Percentiles rank a stretch among this genome's conserved stretches.
These are phyloP conservation scores for Omphalotus olearius DNA, from an alignment of 1,284 basidiomycete genomes.

Conservation along the genomic window DNA sequence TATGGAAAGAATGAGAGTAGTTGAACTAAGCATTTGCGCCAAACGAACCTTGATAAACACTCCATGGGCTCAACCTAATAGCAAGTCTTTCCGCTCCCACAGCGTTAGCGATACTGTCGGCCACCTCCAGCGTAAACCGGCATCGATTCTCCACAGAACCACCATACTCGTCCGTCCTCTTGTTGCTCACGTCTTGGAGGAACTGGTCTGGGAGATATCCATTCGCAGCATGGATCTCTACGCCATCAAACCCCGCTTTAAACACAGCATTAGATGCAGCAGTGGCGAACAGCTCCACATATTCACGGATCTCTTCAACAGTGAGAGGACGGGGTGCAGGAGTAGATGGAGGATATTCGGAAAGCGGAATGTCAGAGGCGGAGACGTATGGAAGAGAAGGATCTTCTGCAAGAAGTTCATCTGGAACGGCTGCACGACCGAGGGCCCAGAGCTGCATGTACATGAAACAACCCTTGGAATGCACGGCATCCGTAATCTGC, in stretches of 20 bases:
- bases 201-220: constrained; percentile 41
- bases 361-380: constrained; percentile 38
- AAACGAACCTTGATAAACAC: constrained; percentile 27
- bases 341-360: constrained; percentile 10
- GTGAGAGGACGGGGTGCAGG: constrained; percentile 28
- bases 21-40: background rate
- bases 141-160: constrained; percentile 47
- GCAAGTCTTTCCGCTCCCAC: constrained; percentile 37
- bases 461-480: constrained; percentile 20
- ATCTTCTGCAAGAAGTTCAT: constrained; percentile 13
- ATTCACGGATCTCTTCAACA: constrained; percentile 37
- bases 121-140: constrained; percentile 43
- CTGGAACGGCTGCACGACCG: constrained; percentile 15
- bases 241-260: constrained; percentile 44
- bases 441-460: constrained; percentile 22
- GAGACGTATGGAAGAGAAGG: constrained; percentile 25
- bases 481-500: constrained; percentile 20
- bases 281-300: constrained; percentile 29
- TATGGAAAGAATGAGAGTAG: constrained; percentile 17
- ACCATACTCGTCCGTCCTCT: constrained; percentile 52
- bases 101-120: constrained; percentile 34
- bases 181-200: constrained; percentile 40
- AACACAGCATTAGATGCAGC: constrained; percentile 39
- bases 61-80: constrained; percentile 51
- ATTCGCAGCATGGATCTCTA: constrained; percentile 34